Evolutionary conservation across 1,284 basidiomycete genomes (phyloP), one percentile per base, ranked within the genome.

Genomic region (Cutaneotrichosporon cyanovorans): DNA sequence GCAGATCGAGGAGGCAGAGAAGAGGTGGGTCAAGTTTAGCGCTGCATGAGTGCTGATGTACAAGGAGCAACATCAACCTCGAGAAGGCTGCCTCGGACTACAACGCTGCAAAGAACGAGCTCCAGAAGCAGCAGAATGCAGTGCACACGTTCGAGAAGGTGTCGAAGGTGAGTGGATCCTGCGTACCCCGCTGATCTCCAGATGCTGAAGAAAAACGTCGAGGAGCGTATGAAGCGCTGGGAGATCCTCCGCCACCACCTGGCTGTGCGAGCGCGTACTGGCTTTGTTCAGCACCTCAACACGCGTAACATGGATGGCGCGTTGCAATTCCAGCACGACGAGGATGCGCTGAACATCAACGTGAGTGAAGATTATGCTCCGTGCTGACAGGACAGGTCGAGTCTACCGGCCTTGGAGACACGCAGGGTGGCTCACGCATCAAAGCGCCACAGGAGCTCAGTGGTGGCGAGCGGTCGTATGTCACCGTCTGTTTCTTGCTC

Each of bases 401-500:
- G 33, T 40, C 42, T 2, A 34, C 37, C 21, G 35, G 15, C 25
- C 23, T 36, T 8, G 18, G 16, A 3, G 23, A 9, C 18, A 37
- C 38, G 37, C 37, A 37, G 37, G 28, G 37, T 16, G 37, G 25
- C 16, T 28, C 19, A 25, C 10, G 33, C 28, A 19, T 83, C 87
- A 55, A 82, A 85, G 64, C 75, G 77, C 14, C 71, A 76, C 22
- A 83, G 65, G 74, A 55, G 40, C 78, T 98, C 31, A 75, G 74
- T 1, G 92, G 92, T 40, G 92, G 93, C 35, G 93, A 98, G 72
- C 93, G 96, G 65, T 93, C 89, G 5, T 99, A 95, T 73, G 87
- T 90, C 6, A 98, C 95, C 0, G 90, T 97, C 55, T 93, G 89
- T 58, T 72, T 99, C 43, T 74, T 99, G 41, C 74, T 97, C 23